Evolutionary conservation across 2,329 filamentous ascomycete species (phyloP), one percentile per base, ranked within the genome.

Genomic region (Fusarium coffeatum): DNA sequence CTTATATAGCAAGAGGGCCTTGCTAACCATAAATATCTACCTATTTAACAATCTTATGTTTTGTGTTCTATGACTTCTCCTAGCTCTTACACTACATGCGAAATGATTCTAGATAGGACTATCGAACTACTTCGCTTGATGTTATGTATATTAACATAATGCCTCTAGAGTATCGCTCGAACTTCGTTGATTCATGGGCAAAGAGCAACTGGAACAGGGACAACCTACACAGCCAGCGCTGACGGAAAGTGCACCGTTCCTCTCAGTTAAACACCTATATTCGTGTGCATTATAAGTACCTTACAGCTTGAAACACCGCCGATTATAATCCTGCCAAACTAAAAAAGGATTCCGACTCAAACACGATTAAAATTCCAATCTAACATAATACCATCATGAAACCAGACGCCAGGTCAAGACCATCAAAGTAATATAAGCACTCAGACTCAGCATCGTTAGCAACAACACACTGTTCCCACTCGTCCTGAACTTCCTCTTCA

Each of bases 401-500:
- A 77, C 73, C 49, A 88, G 75, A 55, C 80, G 77, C 82, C 84
- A 85, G 1, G 87, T 87, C 71, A 91, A 77, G 27, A 87, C 82
- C 71, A 90, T 77, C 72, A 91, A 78, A 37, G 83, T 84, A 9
- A 86, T 73, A 76, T 91, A 90, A 7, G 88, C 87, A 40, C 82
- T 80, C 43, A 90, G 74, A 68, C 88, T 90, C 66, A 91, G 75
- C 11, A 76, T 69, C 3, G 87, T 88, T 71, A 91, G 80, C 37
- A 90, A 75, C 3, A 87, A 78, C 22, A 91, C 88, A 54, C 86
- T 89, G 74, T 89, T 89, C 27, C 88, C 88, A 67, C 87, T 89
- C 22, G 89, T 91, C 66, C 88, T 85, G 71, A 91, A 91, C 76
- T 85, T 88, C 75, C 79, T 84, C 25, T 82, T 82, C 43, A 78